Percentiles rank a stretch among this genome's conserved stretches.
Conservation (phyloP, 352 stramenopile genomes). For the Phytophthora foliorum region DNA sequence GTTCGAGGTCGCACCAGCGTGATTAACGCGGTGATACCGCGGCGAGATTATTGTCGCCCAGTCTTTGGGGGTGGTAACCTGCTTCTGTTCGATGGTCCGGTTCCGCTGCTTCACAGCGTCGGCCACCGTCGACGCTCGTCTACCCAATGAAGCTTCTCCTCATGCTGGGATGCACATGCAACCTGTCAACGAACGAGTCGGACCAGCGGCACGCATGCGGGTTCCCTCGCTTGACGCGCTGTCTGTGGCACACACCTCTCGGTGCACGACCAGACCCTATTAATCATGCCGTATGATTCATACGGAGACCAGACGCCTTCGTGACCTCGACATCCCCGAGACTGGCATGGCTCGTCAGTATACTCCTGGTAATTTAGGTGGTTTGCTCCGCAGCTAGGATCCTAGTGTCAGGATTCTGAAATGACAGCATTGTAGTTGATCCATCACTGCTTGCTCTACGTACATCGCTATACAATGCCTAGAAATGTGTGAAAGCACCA, state of each 20-base stretch:
- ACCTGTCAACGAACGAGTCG: background rate
- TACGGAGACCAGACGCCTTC: background rate
- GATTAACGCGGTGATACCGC: background rate
- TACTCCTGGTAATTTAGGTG: too few species aligned
- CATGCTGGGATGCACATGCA: background rate
- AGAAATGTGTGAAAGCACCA: too few species aligned
- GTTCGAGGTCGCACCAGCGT: background rate
- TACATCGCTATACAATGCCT: too few species aligned
- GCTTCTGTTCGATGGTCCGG: constrained; percentile 1
- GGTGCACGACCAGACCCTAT: background rate
- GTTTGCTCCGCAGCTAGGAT: too few species aligned
- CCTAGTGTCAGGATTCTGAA: too few species aligned
- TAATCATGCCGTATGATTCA: too few species aligned
- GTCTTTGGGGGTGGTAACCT: background rate
- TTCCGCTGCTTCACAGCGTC: constrained; percentile 1
- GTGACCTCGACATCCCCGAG: background rate
- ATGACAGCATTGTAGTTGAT: too few species aligned
- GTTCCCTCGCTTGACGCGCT: background rate
- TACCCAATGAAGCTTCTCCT: background rate
- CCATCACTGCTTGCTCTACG: too few species aligned
- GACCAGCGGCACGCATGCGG: background rate
- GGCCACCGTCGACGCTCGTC: background rate
- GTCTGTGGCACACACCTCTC: background rate
- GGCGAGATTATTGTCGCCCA: background rate
- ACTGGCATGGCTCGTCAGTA: too few species aligned